Base-by-base conservation (phyloP, 352 stramenopile genomes). In the Aphanomyces cochlioides region DNA sequence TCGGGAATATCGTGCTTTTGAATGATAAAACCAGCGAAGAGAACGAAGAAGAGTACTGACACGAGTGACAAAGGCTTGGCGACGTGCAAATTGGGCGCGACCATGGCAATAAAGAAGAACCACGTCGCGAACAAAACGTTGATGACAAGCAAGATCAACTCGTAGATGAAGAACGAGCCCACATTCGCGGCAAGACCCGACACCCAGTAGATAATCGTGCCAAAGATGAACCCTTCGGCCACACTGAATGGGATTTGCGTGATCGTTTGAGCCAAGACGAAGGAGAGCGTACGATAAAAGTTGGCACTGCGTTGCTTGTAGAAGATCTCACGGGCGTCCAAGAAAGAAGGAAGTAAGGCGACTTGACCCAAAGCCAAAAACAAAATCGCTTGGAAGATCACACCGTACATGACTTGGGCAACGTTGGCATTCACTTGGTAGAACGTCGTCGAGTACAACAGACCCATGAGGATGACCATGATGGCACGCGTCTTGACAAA, bases 211-310 rank as follows among this genome's bases (percentile, higher is more conserved):
- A 95, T 73, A 53, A 93, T 72, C 2, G 79, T 83, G 45, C 86
- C 83, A 77, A 96, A 95, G 19, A 93, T 56, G 3, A 92, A 47
- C 1, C 78, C 78, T 76, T 95, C 89, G 7, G 85, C 70, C 13
- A 83, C 15, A 64, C 72, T 66, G 41, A 87, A 73, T n/a, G 83
- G 76, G 8, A 84, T 7, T 50, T 82, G 74, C 50, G 75, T 76
- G 8, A 57, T 61, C 12, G 66, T 72, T 4, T 67, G 75, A 3
- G 78, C 84, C n/a, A 95, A 45, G 21, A 93, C 79, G 67, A 89
- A 95, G 47, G 80, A 81, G n/a, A 80, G 85, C 7, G 87, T 82
- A 12, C 82, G 82, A 56, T 87, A 96, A 74, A 96, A 95, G 70
- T 96, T 94, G 17, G 81, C 74, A 81, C 89, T 36, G 69, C 75